Percentiles rank a stretch among this genome's conserved stretches.
Conservation (phyloP, 805 yeast genomes). For the Yarrowia sp. region DNA sequence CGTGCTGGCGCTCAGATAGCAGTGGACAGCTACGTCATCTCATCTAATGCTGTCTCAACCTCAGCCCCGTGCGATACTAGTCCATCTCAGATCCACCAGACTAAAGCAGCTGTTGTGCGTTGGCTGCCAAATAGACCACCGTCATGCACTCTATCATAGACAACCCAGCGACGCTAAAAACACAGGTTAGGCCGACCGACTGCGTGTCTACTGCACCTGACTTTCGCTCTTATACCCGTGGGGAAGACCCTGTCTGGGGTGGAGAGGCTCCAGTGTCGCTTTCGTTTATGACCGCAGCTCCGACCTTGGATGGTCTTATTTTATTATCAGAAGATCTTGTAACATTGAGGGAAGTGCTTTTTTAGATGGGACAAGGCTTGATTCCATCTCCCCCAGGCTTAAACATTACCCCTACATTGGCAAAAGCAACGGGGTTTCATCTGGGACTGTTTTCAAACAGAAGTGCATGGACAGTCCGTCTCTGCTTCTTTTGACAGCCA, state of each 20-base stretch:
- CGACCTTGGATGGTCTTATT: no score
- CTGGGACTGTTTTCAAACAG: background rate
- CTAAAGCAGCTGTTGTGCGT: no score
- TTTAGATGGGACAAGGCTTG: background rate
- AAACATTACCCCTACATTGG: background rate
- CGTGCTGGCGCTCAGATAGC: background rate
- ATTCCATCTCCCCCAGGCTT: background rate
- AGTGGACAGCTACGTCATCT: background rate
- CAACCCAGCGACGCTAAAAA: constrained; percentile 2
- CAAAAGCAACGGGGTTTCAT: constrained; percentile 8
- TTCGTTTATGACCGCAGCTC: no score
- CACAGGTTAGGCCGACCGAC: background rate
- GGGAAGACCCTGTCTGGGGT: constrained; percentile 1
- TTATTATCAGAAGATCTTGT: background rate
- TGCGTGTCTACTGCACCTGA: background rate
- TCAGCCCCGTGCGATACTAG: no score
- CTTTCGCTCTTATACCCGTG: background rate
- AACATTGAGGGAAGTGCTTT: background rate
- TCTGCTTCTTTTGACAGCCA: background rate
- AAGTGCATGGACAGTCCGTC: background rate
- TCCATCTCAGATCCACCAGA: background rate
- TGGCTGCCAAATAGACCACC: no score
- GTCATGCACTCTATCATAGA: background rate
- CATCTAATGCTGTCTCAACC: background rate
- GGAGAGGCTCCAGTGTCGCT: background rate